Evolutionary conservation across 2,329 filamentous ascomycete species (phyloP), one percentile per base, ranked within the genome.

Genomic region (Pseudogymnoascus sp.): DNA sequence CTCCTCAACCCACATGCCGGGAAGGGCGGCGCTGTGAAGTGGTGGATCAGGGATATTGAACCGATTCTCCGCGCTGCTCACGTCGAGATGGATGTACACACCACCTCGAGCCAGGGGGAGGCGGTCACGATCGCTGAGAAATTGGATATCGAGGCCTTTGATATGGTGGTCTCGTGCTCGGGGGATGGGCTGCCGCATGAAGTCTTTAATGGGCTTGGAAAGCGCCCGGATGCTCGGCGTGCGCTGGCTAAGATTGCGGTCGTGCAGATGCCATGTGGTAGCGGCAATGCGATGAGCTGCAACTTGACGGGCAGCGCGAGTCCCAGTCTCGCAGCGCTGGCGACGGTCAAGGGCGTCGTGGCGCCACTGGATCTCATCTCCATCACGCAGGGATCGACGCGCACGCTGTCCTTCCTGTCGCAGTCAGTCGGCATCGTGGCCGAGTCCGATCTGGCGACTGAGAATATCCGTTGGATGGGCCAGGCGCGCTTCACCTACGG

Each of bases 391-490:
- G 90, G 90, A 23, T 79, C 86, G 65, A 81, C 79, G 21, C 86
- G 90, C 62, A 87, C 82, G 4, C 79, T 97, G 26, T 96, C 91
- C 16, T 97, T 97, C 77, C 81, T 97, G 47, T 96, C 91, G 8
- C 95, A 97, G 74, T 84, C 90, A 0, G 83, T 96, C 26, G 95
- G 95, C 21, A 89, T 97, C 65, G 85, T 97, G 39, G 95, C 95
- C 1, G 95, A 97, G 72, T 84, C 84, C 60, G 95, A 99, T 75
- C 80, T 99, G 11, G 93, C 85, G 2, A 99, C 95, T 0, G 95
- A 99, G 71, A 80, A 96, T 71, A 77, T 97, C 67, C 87, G 95
- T 47, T 97, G 93, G 93, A 93, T 99, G 88, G 95, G 95, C 16
- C 83, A 83, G 59, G 81, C 86, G 31, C 85, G 95, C 62, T 99